These are phyloP conservation scores for Ajuga reptans DNA, from an alignment of 305 asterid species.

Conservation along the genomic window DNA sequence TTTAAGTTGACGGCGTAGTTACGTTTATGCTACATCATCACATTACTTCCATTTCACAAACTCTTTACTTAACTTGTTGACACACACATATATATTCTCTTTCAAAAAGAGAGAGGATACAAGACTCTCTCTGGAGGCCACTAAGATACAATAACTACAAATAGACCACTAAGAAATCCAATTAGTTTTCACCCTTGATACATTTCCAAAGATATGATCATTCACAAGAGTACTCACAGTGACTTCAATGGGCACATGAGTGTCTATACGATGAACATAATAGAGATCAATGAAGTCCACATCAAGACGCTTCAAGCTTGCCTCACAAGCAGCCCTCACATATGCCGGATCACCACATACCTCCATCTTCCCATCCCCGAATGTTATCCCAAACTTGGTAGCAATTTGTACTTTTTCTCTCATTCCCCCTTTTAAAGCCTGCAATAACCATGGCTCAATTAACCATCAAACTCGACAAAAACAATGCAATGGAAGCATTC, in stretches of 20 bases:
- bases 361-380: conserved; percentile 24
- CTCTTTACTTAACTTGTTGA: not conserved
- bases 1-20: not conserved
- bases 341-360: conserved; percentile 45
- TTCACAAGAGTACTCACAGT: conserved; percentile 34
- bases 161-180: not conserved
- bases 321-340: conserved; percentile 46
- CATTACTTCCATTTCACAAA: not conserved
- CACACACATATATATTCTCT: no score
- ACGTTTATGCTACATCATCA: not conserved
- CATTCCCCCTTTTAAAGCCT: conserved; percentile 53
- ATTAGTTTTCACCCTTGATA: not conserved
- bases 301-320: conserved; percentile 53
- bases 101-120: not conserved
- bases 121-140: not conserved
- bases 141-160: not conserved
- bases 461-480: not conserved
- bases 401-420: conserved; percentile 52
- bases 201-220: not conserved
- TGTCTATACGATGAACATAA: conserved; percentile 49
- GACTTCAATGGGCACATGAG: conserved; percentile 48
- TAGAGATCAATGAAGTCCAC: conserved; percentile 51
- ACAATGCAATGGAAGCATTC: not conserved
- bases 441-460: not conserved
- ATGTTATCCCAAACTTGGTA: conserved; percentile 39